These are phyloP conservation scores for Cryptococcus sp. DNA, from an alignment of 1,284 basidiomycete genomes.

Conservation along the genomic window DNA sequence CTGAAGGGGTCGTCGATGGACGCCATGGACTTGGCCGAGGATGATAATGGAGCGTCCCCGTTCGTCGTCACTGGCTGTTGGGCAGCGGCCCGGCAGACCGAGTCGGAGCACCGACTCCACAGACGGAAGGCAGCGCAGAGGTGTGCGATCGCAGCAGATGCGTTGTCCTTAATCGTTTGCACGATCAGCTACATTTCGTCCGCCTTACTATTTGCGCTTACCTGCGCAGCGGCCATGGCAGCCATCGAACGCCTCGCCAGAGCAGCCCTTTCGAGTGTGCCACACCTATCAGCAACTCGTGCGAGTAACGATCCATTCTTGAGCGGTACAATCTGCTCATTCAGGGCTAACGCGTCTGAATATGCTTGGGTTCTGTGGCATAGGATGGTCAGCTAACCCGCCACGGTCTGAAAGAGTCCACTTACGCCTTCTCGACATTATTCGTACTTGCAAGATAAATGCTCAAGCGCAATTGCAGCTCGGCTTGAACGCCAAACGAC, in stretches of 20 bases:
- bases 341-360: constrained; percentile 33
- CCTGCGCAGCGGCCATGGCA: constrained; percentile 67
- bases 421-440: constrained; percentile 65
- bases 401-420: background rate
- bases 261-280: constrained; percentile 67
- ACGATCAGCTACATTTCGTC: constrained; percentile 4
- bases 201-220: constrained; percentile 43
- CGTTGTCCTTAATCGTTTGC: constrained; percentile 62
- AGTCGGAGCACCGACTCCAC: constrained; percentile 75
- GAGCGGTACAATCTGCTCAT: constrained; percentile 40
- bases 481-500: constrained; percentile 50
- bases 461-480: constrained; percentile 67
- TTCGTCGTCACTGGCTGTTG: constrained; percentile 27
- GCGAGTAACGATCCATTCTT: constrained; percentile 31
- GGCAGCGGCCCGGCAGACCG: constrained; percentile 62
- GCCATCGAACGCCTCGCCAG: constrained; percentile 69
- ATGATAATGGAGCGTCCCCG: constrained; percentile 29
- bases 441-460: constrained; percentile 66
- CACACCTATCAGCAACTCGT: constrained; percentile 62
- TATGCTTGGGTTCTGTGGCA: too few relatives aligned
- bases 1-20: constrained; percentile 32
- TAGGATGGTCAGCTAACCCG: too few relatives aligned
- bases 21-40: background rate
- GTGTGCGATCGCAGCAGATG: constrained; percentile 62
- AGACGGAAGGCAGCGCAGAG: constrained; percentile 73